phyloP scores from a whole-genome alignment of 768 basidiomycete species.

The Kwoniella newhampshirensis region DNA sequence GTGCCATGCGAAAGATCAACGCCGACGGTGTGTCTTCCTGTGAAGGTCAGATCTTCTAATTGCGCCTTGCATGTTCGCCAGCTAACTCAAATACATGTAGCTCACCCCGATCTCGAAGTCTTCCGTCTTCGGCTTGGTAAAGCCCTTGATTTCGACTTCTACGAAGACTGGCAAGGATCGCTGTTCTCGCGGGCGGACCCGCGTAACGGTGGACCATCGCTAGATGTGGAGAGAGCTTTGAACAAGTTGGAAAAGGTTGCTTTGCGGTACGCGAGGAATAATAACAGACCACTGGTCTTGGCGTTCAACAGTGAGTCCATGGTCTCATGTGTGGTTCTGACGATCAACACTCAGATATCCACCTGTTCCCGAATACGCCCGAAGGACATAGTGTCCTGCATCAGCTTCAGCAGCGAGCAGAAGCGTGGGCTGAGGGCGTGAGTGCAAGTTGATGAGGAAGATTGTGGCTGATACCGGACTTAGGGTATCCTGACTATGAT shows the following conservation, averaged over 20 bases:
- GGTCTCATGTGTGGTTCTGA: slow-evolving; percentile 27
- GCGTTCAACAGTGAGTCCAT: slow-evolving; percentile 70
- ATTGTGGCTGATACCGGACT: not conserved
- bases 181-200: slow-evolving; percentile 82
- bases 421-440: slow-evolving; percentile 81
- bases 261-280: slow-evolving; percentile 61
- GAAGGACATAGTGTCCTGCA: slow-evolving; percentile 75
- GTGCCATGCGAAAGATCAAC: slow-evolving; percentile 67
- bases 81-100: slow-evolving; percentile 53
- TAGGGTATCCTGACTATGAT: slow-evolving; percentile 72
- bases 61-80: not conserved
- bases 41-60: slow-evolving; percentile 63
- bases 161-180: slow-evolving; percentile 62
- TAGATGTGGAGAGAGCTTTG: slow-evolving; percentile 81
- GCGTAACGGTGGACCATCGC: slow-evolving; percentile 74
- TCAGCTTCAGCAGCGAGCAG: slow-evolving; percentile 81
- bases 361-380: slow-evolving; percentile 63
- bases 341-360: slow-evolving; percentile 41
- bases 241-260: slow-evolving; percentile 82
- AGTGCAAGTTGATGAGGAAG: slow-evolving; percentile 31
- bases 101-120: slow-evolving; percentile 81
- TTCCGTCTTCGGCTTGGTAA: slow-evolving; percentile 79
- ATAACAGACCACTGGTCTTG: slow-evolving; percentile 70
- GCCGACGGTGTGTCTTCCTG: slow-evolving; percentile 60
- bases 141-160: slow-evolving; percentile 80